phyloP scores from a whole-genome alignment of 331 rosid species.

The Dryas integrifolia region DNA sequence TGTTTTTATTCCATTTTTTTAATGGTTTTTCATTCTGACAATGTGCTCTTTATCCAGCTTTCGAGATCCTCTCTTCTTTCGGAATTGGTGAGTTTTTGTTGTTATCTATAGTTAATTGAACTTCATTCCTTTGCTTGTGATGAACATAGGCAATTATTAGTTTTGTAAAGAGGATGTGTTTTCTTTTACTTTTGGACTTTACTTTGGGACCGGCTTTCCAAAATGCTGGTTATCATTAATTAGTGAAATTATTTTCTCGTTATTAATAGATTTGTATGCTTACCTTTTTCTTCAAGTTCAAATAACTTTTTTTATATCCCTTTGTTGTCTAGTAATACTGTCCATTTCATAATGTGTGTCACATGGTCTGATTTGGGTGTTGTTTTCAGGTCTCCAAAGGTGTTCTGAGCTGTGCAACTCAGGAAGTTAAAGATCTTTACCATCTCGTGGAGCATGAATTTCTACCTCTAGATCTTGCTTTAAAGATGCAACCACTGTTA shows the following conservation, averaged over 20 bases:
- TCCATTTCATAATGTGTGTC: neutral
- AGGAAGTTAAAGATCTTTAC: conserved; percentile 93
- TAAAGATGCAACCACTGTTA: conserved; percentile 68
- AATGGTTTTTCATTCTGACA: conserved; percentile 2
- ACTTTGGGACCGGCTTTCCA: neutral
- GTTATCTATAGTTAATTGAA: neutral
- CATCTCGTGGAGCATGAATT: conserved; percentile 84
- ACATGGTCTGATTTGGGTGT: conserved; percentile 7
- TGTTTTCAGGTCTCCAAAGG: conserved; percentile 71
- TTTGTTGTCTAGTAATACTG: neutral
- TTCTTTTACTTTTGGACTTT: neutral
- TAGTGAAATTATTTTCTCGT: no score
- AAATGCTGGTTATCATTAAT: neutral
- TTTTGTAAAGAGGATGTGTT: neutral
- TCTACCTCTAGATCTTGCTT: conserved; percentile 76
- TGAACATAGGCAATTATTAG: neutral
- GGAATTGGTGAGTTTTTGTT: conserved; percentile 67
- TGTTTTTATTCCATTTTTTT: neutral
- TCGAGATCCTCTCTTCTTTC: conserved; percentile 78
- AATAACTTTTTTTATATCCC: neutral
- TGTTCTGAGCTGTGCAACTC: conserved; percentile 86
- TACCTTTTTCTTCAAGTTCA: neutral
- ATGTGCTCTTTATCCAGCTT: conserved; percentile 49
- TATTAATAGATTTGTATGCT: neutral
- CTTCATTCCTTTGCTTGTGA: neutral